A percentile compares a stretch with the other conserved stretches of the same genome.
These are phyloP conservation scores for Uncinocarpus reesii DNA, from an alignment of 2,329 filamentous ascomycete species.

Conservation along the genomic window DNA sequence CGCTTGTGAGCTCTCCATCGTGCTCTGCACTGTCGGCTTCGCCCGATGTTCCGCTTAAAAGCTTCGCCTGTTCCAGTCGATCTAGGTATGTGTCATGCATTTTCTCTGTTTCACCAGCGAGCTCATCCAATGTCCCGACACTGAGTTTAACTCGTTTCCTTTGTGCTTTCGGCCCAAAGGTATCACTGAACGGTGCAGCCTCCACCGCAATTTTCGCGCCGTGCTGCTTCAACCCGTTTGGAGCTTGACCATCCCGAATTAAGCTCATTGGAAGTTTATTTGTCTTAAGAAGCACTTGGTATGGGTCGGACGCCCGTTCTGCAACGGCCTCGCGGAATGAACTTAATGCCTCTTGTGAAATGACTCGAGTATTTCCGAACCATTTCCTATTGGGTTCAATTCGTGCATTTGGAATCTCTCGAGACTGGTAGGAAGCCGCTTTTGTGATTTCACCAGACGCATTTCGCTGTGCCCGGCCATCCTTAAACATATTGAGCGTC, in stretches of 20 bases:
- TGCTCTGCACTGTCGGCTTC: conserved; percentile 40
- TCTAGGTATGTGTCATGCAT: conserved; percentile 75
- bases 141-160: conserved; percentile 84
- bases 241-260: conserved; percentile 66
- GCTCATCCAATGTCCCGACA: conserved; percentile 68
- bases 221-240: conserved; percentile 83
- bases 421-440: conserved; percentile 72
- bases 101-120: conserved; percentile 68
- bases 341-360: conserved; percentile 76
- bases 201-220: conserved; percentile 89
- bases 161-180: conserved; percentile 88
- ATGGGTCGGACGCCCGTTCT: conserved; percentile 80
- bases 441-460: conserved; percentile 73
- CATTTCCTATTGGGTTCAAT: conserved; percentile 96
- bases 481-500: conserved; percentile 79
- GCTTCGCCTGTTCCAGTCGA: conserved; percentile 63
- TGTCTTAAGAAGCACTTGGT: conserved; percentile 86
- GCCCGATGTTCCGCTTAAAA: conserved; percentile 59
- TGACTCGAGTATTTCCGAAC: conserved; percentile 90
- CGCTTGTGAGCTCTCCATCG: conserved; percentile 46
- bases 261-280: conserved; percentile 96
- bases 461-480: conserved; percentile 73
- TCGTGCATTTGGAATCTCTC: conserved; percentile 68
- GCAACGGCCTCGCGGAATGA: conserved; percentile 87
- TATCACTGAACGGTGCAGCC: conserved; percentile 71